A percentile compares a stretch with the other conserved stretches of the same genome.
These are phyloP conservation scores for Thielaviopsis euricoi DNA, from an alignment of 2,329 filamentous ascomycete species.

Conservation along the genomic window DNA sequence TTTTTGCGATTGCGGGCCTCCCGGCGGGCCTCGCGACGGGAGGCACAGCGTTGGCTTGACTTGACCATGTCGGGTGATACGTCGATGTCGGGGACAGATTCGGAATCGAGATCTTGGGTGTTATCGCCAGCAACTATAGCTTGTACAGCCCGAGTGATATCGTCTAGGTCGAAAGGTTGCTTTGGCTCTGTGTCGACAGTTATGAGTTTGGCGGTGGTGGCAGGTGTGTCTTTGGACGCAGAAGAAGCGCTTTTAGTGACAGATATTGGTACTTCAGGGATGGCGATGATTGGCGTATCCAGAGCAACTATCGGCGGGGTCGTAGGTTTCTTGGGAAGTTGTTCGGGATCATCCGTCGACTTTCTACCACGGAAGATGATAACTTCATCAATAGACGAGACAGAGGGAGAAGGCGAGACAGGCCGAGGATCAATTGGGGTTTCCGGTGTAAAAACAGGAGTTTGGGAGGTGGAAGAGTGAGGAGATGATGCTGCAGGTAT, in stretches of 20 bases:
- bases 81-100: not conserved
- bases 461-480: not conserved
- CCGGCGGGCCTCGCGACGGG: conserved; percentile 10
- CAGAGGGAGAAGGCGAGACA: conserved; percentile 1
- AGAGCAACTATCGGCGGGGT: not conserved
- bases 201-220: not conserved
- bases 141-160: not conserved
- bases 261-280: not conserved
- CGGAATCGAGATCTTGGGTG: not conserved
- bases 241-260: not conserved
- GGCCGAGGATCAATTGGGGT: not conserved
- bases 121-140: not conserved
- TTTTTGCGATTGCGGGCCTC: conserved; percentile 14
- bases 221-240: not conserved
- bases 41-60: conserved; percentile 4
- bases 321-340: not conserved
- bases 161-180: not conserved
- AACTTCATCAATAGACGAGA: conserved; percentile 36
- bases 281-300: not conserved
- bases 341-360: conserved; percentile 11
- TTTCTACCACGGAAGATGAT: conserved; percentile 48
- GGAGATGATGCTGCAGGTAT: not conserved
- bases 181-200: not conserved
- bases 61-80: conserved; percentile 4
- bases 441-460: not conserved